A percentile compares a stretch with the other conserved stretches of the same genome.
Conservation (phyloP, 495 filamentous ascomycete species). For the Bombardia bombarda region DNA sequence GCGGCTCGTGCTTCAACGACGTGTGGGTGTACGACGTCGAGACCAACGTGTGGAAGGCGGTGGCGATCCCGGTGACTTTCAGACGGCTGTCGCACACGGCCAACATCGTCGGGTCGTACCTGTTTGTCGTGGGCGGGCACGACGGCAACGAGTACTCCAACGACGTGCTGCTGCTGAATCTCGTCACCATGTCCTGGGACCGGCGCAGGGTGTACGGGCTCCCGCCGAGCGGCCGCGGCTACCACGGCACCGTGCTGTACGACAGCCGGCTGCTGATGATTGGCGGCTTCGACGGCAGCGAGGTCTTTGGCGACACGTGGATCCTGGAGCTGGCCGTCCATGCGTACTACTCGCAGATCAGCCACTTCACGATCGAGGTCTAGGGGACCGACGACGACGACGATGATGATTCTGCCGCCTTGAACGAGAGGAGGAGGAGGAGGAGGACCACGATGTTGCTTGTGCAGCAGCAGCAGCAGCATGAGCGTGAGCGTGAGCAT, state of each 20-base stretch:
- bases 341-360: constrained; percentile 61
- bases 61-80: constrained; percentile 45
- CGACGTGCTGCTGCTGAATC: constrained; percentile 55
- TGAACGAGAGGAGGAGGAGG: background rate
- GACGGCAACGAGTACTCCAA: constrained; percentile 60
- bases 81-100: constrained; percentile 55
- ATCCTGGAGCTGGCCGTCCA: constrained; percentile 57
- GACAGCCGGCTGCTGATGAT: constrained; percentile 52
- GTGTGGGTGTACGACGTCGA: constrained; percentile 63
- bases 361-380: constrained; percentile 58
- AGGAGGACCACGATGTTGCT: too few relatives aligned
- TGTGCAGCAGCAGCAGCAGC: too few relatives aligned
- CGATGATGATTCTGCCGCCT: background rate
- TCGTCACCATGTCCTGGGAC: constrained; percentile 64
- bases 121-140: constrained; percentile 59
- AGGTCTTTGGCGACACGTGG: constrained; percentile 57
- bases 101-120: constrained; percentile 57
- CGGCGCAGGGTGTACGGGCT: constrained; percentile 53
- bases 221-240: constrained; percentile 52
- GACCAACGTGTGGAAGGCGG: constrained; percentile 42
- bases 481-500: too few relatives aligned
- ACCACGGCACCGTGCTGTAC: constrained; percentile 55
- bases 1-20: constrained; percentile 58
- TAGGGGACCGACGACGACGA: constrained; percentile 16
- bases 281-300: constrained; percentile 56